Evolutionary conservation across 2,329 filamentous ascomycete species (phyloP).

Genomic region (Daldinia sp.): DNA sequence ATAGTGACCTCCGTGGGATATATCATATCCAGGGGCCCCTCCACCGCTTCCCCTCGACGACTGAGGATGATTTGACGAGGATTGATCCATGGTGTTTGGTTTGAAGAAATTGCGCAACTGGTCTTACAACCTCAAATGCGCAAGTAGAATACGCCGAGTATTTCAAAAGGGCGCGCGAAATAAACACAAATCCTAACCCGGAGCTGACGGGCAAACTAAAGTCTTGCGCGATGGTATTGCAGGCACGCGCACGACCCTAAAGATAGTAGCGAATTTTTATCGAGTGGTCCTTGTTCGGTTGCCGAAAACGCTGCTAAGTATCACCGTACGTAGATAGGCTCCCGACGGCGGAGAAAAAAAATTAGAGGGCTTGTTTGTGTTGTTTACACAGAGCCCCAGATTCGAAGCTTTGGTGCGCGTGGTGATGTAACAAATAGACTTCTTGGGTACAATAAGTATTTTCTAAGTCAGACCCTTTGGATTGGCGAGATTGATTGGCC

Average conservation of each 20-base stretch:
- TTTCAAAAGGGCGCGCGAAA: slow-evolving; percentile 36
- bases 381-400: slow-evolving; percentile 43
- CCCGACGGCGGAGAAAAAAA: slow-evolving; percentile 43
- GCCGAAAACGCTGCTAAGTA: slow-evolving; percentile 34
- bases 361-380: slow-evolving; percentile 40
- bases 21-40: slow-evolving; percentile 70
- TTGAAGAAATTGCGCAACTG: slow-evolving; percentile 36
- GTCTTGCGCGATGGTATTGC: slow-evolving; percentile 40
- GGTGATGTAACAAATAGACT: slow-evolving; percentile 52
- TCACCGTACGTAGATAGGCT: slow-evolving; percentile 32
- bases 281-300: slow-evolving; percentile 27
- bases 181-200: slow-evolving; percentile 20
- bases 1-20: slow-evolving; percentile 80
- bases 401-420: slow-evolving; percentile 42
- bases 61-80: slow-evolving; percentile 67
- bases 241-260: slow-evolving; percentile 35
- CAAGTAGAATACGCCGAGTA: slow-evolving; percentile 35
- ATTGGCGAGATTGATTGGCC: slow-evolving; percentile 52
- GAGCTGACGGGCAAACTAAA: slow-evolving; percentile 37
- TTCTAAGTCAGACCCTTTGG: slow-evolving; percentile 40
- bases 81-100: slow-evolving; percentile 64
- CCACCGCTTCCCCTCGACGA: slow-evolving; percentile 55
- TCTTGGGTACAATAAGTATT: slow-evolving; percentile 35
- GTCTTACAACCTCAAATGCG: slow-evolving; percentile 36
- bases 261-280: slow-evolving; percentile 22